Evolutionary conservation across 192 early-diverging fungal species (phyloP), one percentile per base, ranked within the genome.

Genomic region (Phycomyces blakesleeanus): DNA sequence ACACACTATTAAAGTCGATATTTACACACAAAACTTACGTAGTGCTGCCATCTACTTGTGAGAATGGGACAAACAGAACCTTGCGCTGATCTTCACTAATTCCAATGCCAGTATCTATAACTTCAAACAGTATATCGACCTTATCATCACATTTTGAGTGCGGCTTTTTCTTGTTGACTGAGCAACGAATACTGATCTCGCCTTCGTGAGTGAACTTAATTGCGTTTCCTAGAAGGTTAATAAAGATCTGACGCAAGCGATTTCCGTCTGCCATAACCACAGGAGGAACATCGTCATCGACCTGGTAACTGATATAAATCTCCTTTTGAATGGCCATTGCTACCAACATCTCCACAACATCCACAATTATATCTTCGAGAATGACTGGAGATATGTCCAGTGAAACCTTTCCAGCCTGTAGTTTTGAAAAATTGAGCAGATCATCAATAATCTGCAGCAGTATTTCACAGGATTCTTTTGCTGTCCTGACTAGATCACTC

Each of bases 141-240:
- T 75, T 51, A 51, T 59, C 57, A 24, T 63, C 39, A 3, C 18
- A n/a, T 38, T 60, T 47, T 24, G 52, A 53, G 2, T 27, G 61
- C 12, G 69, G 66, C 6, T 60, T 52, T 20, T 52, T 27, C 27
- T 58, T 59, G 37, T 54, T 65, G n/a, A 83, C 59, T 1, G 71
- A 75, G 44, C 81, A 83, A 29, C 69, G 67, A 15, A 84, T 75
- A 27, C 73, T 64, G n/a, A 83, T 77, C 66, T 82, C 81, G 24
- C 85, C 85, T 21, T 72, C 24, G 49, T 78, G 74, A 0, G 85
- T 84, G 58, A 87, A 87, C 68, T 93, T 92, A 60, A 92, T 75
- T 16, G 87, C 83, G 62, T 92, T 92, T 29, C 85, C 85, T 1
- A 87, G 79, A 24, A 92, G 67, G 55, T 92, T 92, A 50, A 86